phyloP scores from a whole-genome alignment of 2,329 filamentous ascomycete genomes.

The Xylaria sp. region DNA sequence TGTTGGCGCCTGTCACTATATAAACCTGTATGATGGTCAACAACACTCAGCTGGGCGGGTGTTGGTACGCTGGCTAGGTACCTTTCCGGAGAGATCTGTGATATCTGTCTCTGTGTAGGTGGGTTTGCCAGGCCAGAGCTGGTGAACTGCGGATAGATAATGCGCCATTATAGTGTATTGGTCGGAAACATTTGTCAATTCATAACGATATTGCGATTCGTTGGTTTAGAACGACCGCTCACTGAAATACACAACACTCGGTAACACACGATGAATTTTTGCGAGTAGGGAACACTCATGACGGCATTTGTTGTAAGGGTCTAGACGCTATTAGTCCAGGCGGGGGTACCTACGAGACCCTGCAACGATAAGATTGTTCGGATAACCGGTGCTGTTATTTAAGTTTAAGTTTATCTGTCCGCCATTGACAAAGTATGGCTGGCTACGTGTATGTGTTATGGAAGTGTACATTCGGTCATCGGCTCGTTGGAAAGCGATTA shows the following conservation, averaged over 20 bases:
- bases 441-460: no score
- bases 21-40: constrained; percentile 36
- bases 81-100: constrained; percentile 37
- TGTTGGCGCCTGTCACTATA: constrained; percentile 44
- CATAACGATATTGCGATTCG: neutral
- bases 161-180: constrained; percentile 14
- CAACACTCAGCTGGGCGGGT: neutral
- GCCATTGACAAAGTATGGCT: neutral
- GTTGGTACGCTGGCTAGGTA: constrained; percentile 8
- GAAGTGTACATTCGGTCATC: no score
- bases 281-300: neutral
- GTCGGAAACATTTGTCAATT: neutral
- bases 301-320: neutral
- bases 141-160: constrained; percentile 34
- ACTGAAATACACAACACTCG: neutral
- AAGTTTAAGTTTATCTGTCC: neutral
- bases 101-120: constrained; percentile 40
- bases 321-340: no score
- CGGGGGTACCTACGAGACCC: neutral
- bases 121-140: constrained; percentile 37
- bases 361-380: neutral
- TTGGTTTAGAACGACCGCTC: neutral
- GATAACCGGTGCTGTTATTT: neutral
- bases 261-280: neutral
- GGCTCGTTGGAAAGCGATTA: no score